phyloP scores from a whole-genome alignment of 2,329 filamentous ascomycete species.

The Venturiaceae sp. region DNA sequence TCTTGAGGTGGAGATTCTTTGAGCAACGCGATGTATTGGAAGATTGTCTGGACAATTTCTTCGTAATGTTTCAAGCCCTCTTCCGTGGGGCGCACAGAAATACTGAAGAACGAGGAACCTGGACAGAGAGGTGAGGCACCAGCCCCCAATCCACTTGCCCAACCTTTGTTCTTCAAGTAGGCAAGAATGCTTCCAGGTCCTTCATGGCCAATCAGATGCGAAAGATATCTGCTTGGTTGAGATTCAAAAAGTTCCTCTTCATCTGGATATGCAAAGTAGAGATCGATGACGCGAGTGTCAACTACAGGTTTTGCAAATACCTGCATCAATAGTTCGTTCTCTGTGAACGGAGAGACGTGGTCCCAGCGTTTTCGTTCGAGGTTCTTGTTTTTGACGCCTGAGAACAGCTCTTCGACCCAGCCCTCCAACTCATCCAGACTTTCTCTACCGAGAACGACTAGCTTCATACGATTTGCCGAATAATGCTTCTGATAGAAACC shows the following conservation, averaged over 20 bases:
- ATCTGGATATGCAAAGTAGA: slow-evolving; percentile 78
- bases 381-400: slow-evolving; percentile 71
- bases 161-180: slow-evolving; percentile 81
- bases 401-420: slow-evolving; percentile 80
- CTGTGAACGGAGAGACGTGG: slow-evolving; percentile 47
- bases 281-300: slow-evolving; percentile 69
- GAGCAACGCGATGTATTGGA: slow-evolving; percentile 85
- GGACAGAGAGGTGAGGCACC: slow-evolving; percentile 69
- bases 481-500: slow-evolving; percentile 85
- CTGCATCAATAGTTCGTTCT: slow-evolving; percentile 56
- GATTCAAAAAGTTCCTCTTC: slow-evolving; percentile 71
- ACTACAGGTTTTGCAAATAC: slow-evolving; percentile 87
- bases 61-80: slow-evolving; percentile 75
- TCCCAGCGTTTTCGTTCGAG: slow-evolving; percentile 61
- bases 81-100: slow-evolving; percentile 71
- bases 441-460: slow-evolving; percentile 77
- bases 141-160: slow-evolving; percentile 75
- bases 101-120: slow-evolving; percentile 70
- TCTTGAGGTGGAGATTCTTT: slow-evolving; percentile 70
- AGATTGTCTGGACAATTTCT: slow-evolving; percentile 73
- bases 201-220: slow-evolving; percentile 85
- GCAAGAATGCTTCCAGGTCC: slow-evolving; percentile 86
- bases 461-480: slow-evolving; percentile 88
- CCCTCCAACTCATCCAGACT: slow-evolving; percentile 69
- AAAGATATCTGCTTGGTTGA: slow-evolving; percentile 76